Base-by-base conservation (phyloP, 176 grass and related monocot genomes). In the Carex myosuroides region DNA sequence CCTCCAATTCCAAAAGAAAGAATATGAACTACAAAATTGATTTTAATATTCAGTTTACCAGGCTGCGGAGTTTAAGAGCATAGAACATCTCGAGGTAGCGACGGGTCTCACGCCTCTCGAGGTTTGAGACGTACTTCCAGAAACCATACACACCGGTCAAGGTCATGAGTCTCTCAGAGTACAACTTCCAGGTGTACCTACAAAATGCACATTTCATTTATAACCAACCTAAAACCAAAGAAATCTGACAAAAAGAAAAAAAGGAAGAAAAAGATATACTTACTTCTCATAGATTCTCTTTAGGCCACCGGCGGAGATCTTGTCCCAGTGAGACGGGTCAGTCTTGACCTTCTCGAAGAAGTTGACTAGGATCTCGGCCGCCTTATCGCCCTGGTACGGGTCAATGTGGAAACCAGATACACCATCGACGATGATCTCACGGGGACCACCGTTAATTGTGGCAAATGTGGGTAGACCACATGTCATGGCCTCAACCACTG, bases 151-250 rank as follows among this genome's bases (percentile, higher is more conserved):
- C 95, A 83, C 92, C 95, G 17, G 95, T 91, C 84, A 98, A 80
- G 61, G 95, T 94, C 95, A 98, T 98, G 86, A 98, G 85, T 89
- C 95, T 98, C 89, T 98, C 95, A 0, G 95, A 94, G 86, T 98
- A 98, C 55, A 98, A 87, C 95, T 98, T 98, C 95, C 95, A 98
- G 63, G 95, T 98, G 88, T 98, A 98, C 88, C 94, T 97, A 65
- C 60, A 17, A 13, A 83, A 73, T 84, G 3, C 50, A 33, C 75
- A 64, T 26, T 22, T 57, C 5, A 21, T 46, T 68, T 18, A 17
- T 5, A 70, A 17, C 10, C 48, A 53, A 17, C 24, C 3, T 11
- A 74, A 50, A 52, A 44, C 37, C 17, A 44, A 70, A 71, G 14
- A 46, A 8, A 46, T 44, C 18, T 20, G 39, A 44, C 68, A n/a